Base-by-base conservation (phyloP, 139 green algal genomes). In the Raphidocelis subcapitata region DNA sequence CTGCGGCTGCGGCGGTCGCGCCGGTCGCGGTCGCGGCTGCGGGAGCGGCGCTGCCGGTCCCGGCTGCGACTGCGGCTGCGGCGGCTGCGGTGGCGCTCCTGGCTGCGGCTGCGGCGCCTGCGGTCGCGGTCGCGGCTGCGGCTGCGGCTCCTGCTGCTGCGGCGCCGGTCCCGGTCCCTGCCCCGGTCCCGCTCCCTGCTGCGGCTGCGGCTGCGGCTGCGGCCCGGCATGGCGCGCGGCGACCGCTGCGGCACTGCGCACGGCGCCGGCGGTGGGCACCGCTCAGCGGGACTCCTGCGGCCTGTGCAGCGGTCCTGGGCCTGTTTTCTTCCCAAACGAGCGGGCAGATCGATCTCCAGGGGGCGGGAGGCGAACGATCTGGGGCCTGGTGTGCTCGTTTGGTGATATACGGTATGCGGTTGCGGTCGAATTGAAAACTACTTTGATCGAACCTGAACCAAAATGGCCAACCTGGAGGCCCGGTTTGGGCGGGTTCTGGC, bases 151-250 rank as follows among this genome's bases (percentile, higher is more conserved):
- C 20, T 74, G 68, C 65, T 28, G 64, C 68, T 49, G 28, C 77
- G 35, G n/a, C 72, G 35, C 28, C 33, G 37, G 26, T 47, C 18
- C 60, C 69, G 59, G 62, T 51, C 62, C 20, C 33, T 21, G 12
- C 54, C 36, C 41, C 76, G 71, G 16, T 69, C 51, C 10, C 65
- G 36, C 10, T 74, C 59, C 21, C 57, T 63, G 29, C 72, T 65
- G 62, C 70, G 55, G 60, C 60, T 76, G 47, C 76, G 59, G 35
- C 69, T 78, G 23, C 69, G 44, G 63, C 67, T 81, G 23, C 76
- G 70, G 3, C 59, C 41, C 32, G 74, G 65, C 12, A 51, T 60
- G 2, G 51, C 28, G n/a, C 10, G 21, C 35, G 4, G 5, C 5
- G 12, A 29, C 15, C 16, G 18, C 21, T 20, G 59, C 37, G 59